Conservation (phyloP, 2,329 filamentous ascomycete genomes). For the Dactylonectria macrodidyma region DNA sequence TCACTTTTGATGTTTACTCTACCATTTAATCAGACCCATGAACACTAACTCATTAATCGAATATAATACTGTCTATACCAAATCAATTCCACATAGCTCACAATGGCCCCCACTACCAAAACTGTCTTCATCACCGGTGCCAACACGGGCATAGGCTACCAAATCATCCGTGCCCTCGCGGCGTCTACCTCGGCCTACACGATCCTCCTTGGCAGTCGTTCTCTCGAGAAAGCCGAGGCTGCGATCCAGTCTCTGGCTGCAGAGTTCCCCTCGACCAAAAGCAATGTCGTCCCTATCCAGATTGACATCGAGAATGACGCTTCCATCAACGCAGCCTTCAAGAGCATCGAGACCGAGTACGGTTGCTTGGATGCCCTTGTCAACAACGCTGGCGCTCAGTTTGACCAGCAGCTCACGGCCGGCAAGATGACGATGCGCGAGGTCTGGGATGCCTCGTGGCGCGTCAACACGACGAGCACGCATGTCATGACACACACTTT, state of each 20-base stretch:
- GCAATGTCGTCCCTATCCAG: conserved; percentile 28
- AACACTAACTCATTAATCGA: background rate
- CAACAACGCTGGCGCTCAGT: conserved; percentile 54
- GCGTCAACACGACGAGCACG: conserved; percentile 63
- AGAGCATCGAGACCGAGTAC: conserved; percentile 28
- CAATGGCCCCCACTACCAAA: conserved; percentile 10
- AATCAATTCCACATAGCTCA: background rate
- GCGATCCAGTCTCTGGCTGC: conserved; percentile 23
- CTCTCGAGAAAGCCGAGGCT: conserved; percentile 41
- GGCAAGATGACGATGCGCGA: conserved; percentile 53
- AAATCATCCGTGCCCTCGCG: conserved; percentile 43
- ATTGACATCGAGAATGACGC: conserved; percentile 37
- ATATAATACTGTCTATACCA: background rate
- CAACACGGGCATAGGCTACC: conserved; percentile 49
- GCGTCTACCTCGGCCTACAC: conserved; percentile 38
- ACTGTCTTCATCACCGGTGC: conserved; percentile 33
- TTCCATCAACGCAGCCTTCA: conserved; percentile 37
- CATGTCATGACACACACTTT: conserved; percentile 55
- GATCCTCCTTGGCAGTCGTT: conserved; percentile 47
- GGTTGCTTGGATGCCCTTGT: conserved; percentile 45
- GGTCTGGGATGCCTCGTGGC: conserved; percentile 59
- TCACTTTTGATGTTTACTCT: background rate
- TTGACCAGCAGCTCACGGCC: conserved; percentile 53
- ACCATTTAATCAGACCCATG: background rate
- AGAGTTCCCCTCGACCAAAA: conserved; percentile 11